These are phyloP conservation scores for Pyrenula aspistea DNA, from an alignment of 495 filamentous ascomycete species.

Conservation along the genomic window DNA sequence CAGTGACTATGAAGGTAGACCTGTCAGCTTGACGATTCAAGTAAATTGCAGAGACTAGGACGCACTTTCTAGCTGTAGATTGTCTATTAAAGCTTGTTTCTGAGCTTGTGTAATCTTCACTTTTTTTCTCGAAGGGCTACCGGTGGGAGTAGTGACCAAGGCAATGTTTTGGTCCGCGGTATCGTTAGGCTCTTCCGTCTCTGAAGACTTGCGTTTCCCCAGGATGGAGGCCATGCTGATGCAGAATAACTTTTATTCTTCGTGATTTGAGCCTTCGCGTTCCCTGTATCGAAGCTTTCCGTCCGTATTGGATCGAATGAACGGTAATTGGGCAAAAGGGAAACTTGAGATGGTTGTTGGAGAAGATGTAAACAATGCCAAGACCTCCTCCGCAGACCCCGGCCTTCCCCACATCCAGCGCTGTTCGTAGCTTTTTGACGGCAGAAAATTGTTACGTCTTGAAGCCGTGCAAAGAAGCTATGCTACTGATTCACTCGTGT, in stretches of 20 bases:
- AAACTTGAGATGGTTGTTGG: not conserved
- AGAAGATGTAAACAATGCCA: not conserved
- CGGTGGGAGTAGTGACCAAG: constrained; percentile 27
- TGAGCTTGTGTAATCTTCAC: constrained; percentile 60
- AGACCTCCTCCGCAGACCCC: not conserved
- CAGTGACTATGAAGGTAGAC: constrained; percentile 51
- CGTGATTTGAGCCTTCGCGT: no score
- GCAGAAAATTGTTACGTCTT: no score
- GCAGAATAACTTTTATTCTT: no score
- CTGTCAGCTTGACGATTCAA: not conserved
- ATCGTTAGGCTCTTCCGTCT: constrained; percentile 19
- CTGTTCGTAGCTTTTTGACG: no score
- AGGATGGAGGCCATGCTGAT: not conserved
- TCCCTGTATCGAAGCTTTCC: no score
- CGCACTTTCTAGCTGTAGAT: constrained; percentile 82
- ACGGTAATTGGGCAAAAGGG: no score
- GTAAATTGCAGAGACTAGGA: not conserved
- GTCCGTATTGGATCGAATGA: no score
- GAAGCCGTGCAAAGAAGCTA: no score
- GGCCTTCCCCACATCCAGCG: not conserved
- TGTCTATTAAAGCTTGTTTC: constrained; percentile 84
- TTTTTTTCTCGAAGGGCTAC: constrained; percentile 50
- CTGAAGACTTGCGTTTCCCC: constrained; percentile 49
- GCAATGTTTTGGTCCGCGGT: constrained; percentile 17
- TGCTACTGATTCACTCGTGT: no score